Evolutionary conservation across 352 stramenopile genomes (phyloP), one percentile per base, ranked within the genome.

Genomic region (Peronospora farinosa): DNA sequence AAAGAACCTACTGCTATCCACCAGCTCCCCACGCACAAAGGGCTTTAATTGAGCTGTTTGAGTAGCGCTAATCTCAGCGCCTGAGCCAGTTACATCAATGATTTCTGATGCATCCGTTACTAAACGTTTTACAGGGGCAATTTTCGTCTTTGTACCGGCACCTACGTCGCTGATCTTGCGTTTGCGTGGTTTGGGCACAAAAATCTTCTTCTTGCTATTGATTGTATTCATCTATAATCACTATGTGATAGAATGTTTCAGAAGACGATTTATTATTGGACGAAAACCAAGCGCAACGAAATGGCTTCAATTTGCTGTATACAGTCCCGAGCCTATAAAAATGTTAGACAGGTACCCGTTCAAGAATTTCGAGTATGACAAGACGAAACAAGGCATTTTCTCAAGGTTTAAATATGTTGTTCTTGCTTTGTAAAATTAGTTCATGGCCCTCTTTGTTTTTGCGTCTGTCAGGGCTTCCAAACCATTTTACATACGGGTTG

Each of bases 1-100:
- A 13, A 17, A 42, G 23, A 59, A 85, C 78, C 49, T 76, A 94
- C 83, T 86, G 64, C 77, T 94, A 17, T 94, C 79, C 8, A 74
- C 57, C 30, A 94, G 60, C 49, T 92, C 83, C 6, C 83, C 83
- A 30, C 78, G 77, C 15, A 86, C 63, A 37, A 91, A 88, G 4
- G 82, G 82, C 58, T 93, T 93, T 32, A 84, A 49, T 11, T 62
- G 56, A n/a, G 63, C 50, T 9, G 48, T 32, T 39, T 59, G 58
- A 9, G 11, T 48, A 5, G 35, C 30, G 27, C 69, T 31, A 7
- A 36, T n/a, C 10, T 69, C 60, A 1, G 15, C 28, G 16, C 35
- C 30, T 0, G 33, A 47, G 37, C 51, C 55, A 17, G 49, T 61
- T 3, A 28, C 46, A 5, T n/a, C 40, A 3, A 46, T 31, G 33